A percentile compares a stretch with the other conserved stretches of the same genome.
Conservation (phyloP, 2,329 filamentous ascomycete species). For the Aspergillus pseudoviridinutans region DNA sequence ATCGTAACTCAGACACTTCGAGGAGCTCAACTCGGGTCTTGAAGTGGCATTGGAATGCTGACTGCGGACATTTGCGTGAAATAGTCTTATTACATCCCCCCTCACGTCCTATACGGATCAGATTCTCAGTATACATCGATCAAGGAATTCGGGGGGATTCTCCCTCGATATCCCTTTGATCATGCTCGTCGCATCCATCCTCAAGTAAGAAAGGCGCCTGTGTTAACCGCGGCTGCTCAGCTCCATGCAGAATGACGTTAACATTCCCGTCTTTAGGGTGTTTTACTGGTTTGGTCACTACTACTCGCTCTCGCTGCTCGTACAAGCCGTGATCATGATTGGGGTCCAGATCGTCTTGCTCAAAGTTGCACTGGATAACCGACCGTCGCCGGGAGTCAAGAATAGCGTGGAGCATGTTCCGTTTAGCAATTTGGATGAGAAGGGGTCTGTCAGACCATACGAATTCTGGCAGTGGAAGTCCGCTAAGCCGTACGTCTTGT, state of each 20-base stretch:
- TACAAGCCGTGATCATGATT: conserved; percentile 60
- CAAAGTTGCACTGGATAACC: conserved; percentile 58
- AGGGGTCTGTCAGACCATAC: conserved; percentile 48
- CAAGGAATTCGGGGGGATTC: conserved; percentile 58
- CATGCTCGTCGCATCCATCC: conserved; percentile 61
- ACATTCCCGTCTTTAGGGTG: conserved; percentile 39
- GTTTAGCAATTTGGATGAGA: conserved; percentile 31
- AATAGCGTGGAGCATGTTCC: conserved; percentile 40
- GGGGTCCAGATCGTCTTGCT: conserved; percentile 55
- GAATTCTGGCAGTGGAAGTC: conserved; percentile 62
- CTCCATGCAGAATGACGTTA: background rate
- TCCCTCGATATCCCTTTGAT: conserved; percentile 64
- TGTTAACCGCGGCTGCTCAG: background rate
- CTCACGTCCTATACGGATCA: conserved; percentile 65
- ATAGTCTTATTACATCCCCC: conserved; percentile 58
- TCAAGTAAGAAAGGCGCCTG: conserved; percentile 47
- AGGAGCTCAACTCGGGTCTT: background rate
- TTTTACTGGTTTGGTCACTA: conserved; percentile 64
- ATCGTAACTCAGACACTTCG: background rate
- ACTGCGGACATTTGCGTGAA: background rate
- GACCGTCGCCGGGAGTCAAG: conserved; percentile 41
- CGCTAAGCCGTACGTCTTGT: conserved; percentile 45
- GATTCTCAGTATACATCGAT: conserved; percentile 61
- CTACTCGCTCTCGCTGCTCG: conserved; percentile 55
- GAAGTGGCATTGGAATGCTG: conserved; percentile 7